Conservation (phyloP, 148 eudicot genomes). For the Rhododendron griersonianum region DNA sequence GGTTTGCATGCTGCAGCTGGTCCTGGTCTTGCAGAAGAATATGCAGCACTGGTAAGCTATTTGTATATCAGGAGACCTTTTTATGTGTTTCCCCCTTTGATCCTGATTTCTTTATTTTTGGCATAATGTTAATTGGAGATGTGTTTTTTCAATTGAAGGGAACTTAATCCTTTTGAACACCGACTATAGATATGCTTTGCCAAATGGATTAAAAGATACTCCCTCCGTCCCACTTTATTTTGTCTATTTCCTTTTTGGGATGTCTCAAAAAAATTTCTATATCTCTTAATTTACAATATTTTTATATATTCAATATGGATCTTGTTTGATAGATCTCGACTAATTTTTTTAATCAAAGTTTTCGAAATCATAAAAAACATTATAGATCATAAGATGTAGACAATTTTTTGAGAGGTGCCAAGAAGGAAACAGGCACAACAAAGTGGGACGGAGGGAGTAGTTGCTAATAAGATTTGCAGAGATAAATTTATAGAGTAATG, state of each 20-base stretch:
- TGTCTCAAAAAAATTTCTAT: too few relatives aligned
- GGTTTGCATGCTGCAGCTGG: conserved; percentile 99
- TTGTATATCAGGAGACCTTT: neutral
- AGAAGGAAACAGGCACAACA: too few relatives aligned
- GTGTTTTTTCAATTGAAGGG: neutral
- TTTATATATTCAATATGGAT: too few relatives aligned
- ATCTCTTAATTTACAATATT: too few relatives aligned
- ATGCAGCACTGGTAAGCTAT: conserved; percentile 73
- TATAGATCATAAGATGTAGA: too few relatives aligned
- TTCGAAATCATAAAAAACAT: too few relatives aligned
- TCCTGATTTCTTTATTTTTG: neutral
- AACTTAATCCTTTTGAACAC: neutral
- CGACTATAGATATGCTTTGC: neutral
- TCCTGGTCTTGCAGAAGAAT: conserved; percentile 96
- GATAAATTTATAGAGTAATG: neutral
- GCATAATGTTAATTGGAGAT: neutral
- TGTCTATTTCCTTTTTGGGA: too few relatives aligned
- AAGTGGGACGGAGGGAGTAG: too few relatives aligned
- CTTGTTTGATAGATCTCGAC: too few relatives aligned
- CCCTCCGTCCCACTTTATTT: too few relatives aligned
- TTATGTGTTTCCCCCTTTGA: neutral
- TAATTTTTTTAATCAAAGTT: too few relatives aligned
- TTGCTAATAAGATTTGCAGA: neutral
- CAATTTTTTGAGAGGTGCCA: too few relatives aligned
- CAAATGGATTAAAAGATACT: neutral